Percentiles rank a stretch among this genome's conserved stretches.
These are phyloP conservation scores for Gyromitra esculenta DNA, from an alignment of 2,329 filamentous ascomycete species.

Conservation along the genomic window DNA sequence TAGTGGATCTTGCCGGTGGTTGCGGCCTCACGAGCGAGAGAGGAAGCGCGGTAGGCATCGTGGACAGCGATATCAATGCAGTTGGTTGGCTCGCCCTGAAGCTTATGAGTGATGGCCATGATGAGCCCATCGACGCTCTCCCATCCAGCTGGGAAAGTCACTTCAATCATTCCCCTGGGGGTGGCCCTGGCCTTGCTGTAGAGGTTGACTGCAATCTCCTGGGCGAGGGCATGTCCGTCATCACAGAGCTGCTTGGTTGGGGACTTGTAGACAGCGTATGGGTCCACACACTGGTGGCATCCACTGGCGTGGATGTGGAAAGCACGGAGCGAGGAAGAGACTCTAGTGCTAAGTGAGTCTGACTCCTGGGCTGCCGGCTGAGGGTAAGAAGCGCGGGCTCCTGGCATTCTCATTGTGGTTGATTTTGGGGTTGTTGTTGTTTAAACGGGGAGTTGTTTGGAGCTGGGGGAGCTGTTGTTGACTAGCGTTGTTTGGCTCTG, in stretches of 20 bases:
- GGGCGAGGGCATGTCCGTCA: constrained; percentile 62
- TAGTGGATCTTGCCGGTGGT: constrained; percentile 37
- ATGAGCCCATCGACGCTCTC: constrained; percentile 47
- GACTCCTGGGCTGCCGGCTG: constrained; percentile 35
- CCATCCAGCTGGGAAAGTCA: constrained; percentile 47
- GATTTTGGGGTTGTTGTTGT: neutral
- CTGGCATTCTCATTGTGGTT: constrained; percentile 47
- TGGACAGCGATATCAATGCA: constrained; percentile 31
- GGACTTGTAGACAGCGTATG: constrained; percentile 61
- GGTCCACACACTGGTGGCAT: constrained; percentile 63
- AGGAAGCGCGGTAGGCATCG: constrained; percentile 15
- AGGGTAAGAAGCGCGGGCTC: constrained; percentile 21
- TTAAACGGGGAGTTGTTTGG: neutral
- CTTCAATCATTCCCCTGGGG: constrained; percentile 37
- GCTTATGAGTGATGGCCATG: constrained; percentile 45
- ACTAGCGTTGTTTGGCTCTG: constrained; percentile 11
- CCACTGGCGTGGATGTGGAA: constrained; percentile 61
- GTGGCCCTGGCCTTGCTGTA: constrained; percentile 59
- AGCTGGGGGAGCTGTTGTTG: neutral
- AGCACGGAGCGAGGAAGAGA: constrained; percentile 34
- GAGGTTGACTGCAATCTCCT: constrained; percentile 63
- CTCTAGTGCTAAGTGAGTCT: constrained; percentile 22
- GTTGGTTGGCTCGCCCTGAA: constrained; percentile 45
- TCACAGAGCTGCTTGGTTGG: constrained; percentile 62
- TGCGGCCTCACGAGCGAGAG: constrained; percentile 25